These are phyloP conservation scores for Aspergillus calidoustus DNA, from an alignment of 2,329 filamentous ascomycete genomes.

Conservation along the genomic window DNA sequence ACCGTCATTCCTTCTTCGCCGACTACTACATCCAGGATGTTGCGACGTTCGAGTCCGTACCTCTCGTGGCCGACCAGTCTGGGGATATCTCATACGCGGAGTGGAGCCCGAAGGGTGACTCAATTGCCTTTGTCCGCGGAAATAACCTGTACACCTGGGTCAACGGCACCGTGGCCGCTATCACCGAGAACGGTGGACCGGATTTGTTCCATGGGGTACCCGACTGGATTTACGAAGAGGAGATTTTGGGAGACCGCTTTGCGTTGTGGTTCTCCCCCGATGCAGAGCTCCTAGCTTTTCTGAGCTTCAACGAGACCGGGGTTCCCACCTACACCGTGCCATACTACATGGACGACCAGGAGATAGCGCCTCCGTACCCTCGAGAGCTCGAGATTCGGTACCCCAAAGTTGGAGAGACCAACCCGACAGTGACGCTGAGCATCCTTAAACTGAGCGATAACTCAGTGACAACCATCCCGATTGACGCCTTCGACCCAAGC, in stretches of 20 bases:
- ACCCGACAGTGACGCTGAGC: conserved; percentile 67
- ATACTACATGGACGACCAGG: conserved; percentile 66
- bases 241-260: conserved; percentile 74
- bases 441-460: conserved; percentile 59
- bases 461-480: conserved; percentile 52
- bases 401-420: conserved; percentile 70
- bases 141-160: conserved; percentile 68
- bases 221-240: conserved; percentile 91
- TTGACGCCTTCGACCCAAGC: conserved; percentile 63
- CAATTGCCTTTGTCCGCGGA: conserved; percentile 69
- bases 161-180: conserved; percentile 60
- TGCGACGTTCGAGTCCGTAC: conserved; percentile 50
- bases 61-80: conserved; percentile 62
- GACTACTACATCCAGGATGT: conserved; percentile 69
- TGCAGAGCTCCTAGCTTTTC: conserved; percentile 81
- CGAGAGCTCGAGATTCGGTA: conserved; percentile 67
- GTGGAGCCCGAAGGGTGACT: conserved; percentile 61
- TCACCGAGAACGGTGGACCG: conserved; percentile 81
- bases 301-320: conserved; percentile 80
- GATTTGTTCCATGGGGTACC: conserved; percentile 90
- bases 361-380: conserved; percentile 65
- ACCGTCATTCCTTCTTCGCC: conserved; percentile 70
- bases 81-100: conserved; percentile 71
- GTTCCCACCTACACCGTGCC: conserved; percentile 69
- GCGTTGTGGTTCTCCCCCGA: conserved; percentile 93